Evolutionary conservation across 2,329 filamentous ascomycete species (phyloP), one percentile per base, ranked within the genome.

Genomic region (Colletotrichum eremochloae): DNA sequence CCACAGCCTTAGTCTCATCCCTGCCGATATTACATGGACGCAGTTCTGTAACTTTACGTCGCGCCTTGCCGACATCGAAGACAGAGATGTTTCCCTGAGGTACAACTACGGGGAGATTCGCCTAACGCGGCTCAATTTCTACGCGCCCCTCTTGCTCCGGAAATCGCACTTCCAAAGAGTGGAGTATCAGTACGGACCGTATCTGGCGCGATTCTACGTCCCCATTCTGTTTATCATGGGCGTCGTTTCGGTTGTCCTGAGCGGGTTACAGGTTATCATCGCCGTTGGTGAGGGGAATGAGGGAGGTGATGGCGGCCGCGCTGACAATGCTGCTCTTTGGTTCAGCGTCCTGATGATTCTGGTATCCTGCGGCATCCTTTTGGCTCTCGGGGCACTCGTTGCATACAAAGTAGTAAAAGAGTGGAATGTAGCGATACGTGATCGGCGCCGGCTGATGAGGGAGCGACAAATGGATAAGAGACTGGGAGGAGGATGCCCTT

Each of bases 201-300:
- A 76, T 64, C 76, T 79, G 63, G 61, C 76, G 4, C 73, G 71
- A 8, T 77, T 76, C 58, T 78, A 75, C 65, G 74, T 56, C 9
- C 76, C 75, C 1, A 56, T 78, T 2, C 44, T 79, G 24, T 78
- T 79, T 46, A 44, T 76, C 11, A 73, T 80, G 48, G 76, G 64
- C 2, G 63, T 77, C 12, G 15, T 74, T 3, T 75, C 76, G 2
- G 72, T 77, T 15, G 64, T 77, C 18, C 70, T 80, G 50, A 76
- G 67, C 33, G 75, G 72, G 20, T 56, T 79, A 52, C 76, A 78
- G 67, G 72, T 78, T 14, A 67, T 48, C 29, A 56, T 78, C 33
- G 63, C 73, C 1, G 75, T 75, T 2, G 68, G 67, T 2, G n/a
- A 64, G 14, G 62, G 46, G 20, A n/a, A 12, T 20, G 57, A 31